Evolutionary conservation across 179 eudicot genomes (phyloP).

Genomic region (Silene vulgaris): DNA sequence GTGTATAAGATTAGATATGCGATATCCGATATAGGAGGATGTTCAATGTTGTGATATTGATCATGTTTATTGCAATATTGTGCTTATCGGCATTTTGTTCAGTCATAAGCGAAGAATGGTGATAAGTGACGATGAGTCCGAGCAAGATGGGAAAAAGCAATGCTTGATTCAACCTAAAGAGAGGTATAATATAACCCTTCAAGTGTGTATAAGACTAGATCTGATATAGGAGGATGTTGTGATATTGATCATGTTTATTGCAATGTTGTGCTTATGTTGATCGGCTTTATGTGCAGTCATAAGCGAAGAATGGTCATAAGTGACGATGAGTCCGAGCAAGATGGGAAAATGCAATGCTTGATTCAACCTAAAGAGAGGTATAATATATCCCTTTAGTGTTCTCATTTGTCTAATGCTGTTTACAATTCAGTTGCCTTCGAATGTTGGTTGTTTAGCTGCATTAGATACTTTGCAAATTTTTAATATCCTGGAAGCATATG

Average conservation of each 20-base stretch:
- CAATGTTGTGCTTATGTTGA: neutral
- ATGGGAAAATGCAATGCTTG: neutral
- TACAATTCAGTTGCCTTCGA: neutral
- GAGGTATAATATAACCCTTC: neutral
- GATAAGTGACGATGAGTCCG: slow-evolving; percentile 10
- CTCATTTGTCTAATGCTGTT: neutral
- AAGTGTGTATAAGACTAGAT: no score
- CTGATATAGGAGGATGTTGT: neutral
- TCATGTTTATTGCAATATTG: neutral
- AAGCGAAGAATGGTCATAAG: neutral
- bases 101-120: neutral
- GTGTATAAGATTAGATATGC: neutral
- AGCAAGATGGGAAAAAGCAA: neutral
- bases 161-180: neutral
- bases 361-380: neutral
- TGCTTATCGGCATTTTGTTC: neutral
- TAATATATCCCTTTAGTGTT: neutral
- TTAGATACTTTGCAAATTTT: neutral
- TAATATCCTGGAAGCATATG: no score
- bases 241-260: neutral
- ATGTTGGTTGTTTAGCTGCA: neutral
- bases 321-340: slow-evolving; percentile 9
- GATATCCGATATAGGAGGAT: no score
- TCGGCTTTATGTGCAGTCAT: neutral
- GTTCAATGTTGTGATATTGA: no score